Conservation (phyloP, 1,139 yeast genomes). For the Neolecta irregularis region DNA sequence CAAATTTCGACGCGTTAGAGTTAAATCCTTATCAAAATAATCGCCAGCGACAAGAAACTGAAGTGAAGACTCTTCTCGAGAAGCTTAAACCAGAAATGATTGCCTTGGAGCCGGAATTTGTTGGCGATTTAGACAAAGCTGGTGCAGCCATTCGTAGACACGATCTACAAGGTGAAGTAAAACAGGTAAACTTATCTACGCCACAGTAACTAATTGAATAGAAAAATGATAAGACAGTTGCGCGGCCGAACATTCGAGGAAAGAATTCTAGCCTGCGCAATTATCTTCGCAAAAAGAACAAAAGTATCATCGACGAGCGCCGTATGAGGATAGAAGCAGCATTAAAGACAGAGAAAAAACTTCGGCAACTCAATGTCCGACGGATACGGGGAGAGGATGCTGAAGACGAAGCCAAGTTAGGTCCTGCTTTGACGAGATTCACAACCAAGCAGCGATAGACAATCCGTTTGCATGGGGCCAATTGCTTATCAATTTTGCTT, state of each 20-base stretch:
- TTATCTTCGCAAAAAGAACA: conserved; percentile 68
- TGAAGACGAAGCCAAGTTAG: conserved; percentile 18
- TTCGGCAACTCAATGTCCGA: conserved; percentile 42
- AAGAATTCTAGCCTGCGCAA: conserved; percentile 74
- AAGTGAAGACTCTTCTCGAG: conserved; percentile 71
- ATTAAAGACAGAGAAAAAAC: conserved; percentile 55
- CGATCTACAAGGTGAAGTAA: conserved; percentile 25
- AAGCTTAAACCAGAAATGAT: conserved; percentile 89
- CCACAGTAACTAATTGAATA: conserved; percentile 12
- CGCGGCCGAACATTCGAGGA: conserved; percentile 38
- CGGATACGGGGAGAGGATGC: conserved; percentile 31
- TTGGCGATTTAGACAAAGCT: conserved; percentile 70
- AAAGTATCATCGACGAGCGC: conserved; percentile 79
- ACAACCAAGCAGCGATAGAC: too few relatives aligned
- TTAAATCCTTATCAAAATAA: conserved; percentile 83
- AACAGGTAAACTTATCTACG: conserved; percentile 24
- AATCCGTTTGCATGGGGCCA: too few relatives aligned
- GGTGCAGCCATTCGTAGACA: conserved; percentile 31
- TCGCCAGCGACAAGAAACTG: conserved; percentile 85
- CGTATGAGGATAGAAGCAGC: conserved; percentile 67
- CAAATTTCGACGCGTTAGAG: conserved; percentile 90
- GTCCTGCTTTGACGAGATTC: conserved; percentile 24
- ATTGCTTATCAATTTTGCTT: too few relatives aligned
- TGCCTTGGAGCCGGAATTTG: conserved; percentile 70
- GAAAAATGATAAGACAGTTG: conserved; percentile 26